These are phyloP conservation scores for Physcia stellaris DNA, from an alignment of 495 filamentous ascomycete species.

Conservation along the genomic window DNA sequence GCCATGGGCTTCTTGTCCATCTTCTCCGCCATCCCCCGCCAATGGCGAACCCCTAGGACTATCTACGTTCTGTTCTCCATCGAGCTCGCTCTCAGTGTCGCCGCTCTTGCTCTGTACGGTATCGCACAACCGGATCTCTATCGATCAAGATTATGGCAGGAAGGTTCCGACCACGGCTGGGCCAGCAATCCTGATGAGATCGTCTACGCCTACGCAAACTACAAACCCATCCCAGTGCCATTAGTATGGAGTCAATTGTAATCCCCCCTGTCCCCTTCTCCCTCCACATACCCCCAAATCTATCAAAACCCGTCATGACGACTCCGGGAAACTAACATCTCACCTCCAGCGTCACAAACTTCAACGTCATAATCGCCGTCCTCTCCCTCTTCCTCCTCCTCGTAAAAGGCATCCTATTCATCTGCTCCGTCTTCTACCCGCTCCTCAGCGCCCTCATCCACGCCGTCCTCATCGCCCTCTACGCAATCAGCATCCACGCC, in stretches of 20 bases:
- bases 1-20: constrained; percentile 8
- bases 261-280: neutral
- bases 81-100: constrained; percentile 57
- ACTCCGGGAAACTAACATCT: constrained; percentile 8
- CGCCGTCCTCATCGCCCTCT: constrained; percentile 45
- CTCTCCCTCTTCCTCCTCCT: constrained; percentile 44
- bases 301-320: neutral
- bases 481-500: constrained; percentile 48
- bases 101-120: constrained; percentile 63
- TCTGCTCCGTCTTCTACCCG: constrained; percentile 61
- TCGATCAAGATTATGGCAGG: constrained; percentile 66
- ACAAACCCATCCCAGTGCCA: constrained; percentile 49
- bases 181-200: constrained; percentile 65
- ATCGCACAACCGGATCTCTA: constrained; percentile 71
- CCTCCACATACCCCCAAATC: neutral
- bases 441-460: constrained; percentile 49
- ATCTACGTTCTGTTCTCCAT: constrained; percentile 51
- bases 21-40: constrained; percentile 24
- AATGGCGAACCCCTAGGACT: constrained; percentile 52
- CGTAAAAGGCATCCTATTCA: constrained; percentile 45
- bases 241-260: constrained; percentile 76
- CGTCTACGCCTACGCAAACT: constrained; percentile 66
- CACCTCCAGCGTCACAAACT: constrained; percentile 53
- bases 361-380: constrained; percentile 71
- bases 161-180: constrained; percentile 65